These are phyloP conservation scores for Mimosa bimucronata DNA, from an alignment of 306 rosid genomes.

Conservation along the genomic window DNA sequence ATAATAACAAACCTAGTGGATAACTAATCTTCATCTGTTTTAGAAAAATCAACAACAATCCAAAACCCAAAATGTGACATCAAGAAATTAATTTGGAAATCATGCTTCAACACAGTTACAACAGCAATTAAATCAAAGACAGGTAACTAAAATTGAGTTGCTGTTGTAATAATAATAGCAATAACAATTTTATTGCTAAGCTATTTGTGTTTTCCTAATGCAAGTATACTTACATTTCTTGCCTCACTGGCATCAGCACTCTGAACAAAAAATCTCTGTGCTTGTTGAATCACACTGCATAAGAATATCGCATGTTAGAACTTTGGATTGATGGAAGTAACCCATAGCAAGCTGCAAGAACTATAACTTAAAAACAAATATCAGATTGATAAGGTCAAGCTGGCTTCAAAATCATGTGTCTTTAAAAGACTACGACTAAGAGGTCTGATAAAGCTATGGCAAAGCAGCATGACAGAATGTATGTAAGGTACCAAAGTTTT, in stretches of 20 bases:
- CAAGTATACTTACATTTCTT: conserved; percentile 66
- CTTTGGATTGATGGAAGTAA: conserved; percentile 36
- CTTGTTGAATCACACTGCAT: conserved; percentile 85
- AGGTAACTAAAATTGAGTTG: neutral
- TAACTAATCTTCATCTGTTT: neutral
- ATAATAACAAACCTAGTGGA: conserved; percentile 20
- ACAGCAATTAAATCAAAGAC: neutral
- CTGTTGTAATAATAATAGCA: neutral
- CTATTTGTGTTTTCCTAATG: conserved; percentile 23
- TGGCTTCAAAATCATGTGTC: conserved; percentile 11
- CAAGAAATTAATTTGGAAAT: neutral
- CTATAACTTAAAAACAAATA: conserved; percentile 30
- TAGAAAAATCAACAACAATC: neutral
- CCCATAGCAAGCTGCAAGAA: conserved; percentile 9
- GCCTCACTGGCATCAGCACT: conserved; percentile 66
- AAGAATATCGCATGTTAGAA: conserved; percentile 25
- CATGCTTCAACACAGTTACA: neutral
- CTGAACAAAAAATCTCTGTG: conserved; percentile 71
- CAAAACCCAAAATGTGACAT: neutral
- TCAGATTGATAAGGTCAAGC: conserved; percentile 32
- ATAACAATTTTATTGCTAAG: neutral
- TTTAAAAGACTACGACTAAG: conserved; percentile 14
- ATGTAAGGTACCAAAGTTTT: conserved; percentile 3
- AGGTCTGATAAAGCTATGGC: conserved; percentile 14
- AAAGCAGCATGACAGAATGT: conserved; percentile 26